Base-by-base conservation (phyloP, 768 basidiomycete genomes). In the Suillus subaureus region DNA sequence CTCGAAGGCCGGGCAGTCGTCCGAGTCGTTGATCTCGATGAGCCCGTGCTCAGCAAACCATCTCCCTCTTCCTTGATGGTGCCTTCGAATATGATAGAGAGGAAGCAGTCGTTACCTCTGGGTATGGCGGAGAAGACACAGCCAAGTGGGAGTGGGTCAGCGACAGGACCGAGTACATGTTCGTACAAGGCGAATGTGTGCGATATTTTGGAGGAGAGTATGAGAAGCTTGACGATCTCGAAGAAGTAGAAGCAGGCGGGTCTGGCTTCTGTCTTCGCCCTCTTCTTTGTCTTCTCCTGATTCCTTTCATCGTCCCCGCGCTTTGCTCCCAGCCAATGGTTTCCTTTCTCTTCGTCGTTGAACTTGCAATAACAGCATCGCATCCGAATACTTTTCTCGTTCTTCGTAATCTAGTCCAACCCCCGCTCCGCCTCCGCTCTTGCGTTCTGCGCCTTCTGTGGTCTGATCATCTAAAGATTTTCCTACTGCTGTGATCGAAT, bases 1-100 rank as follows among this genome's bases (percentile, higher is more conserved):
- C 79, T 95, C 70, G 92, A 94, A 67, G 94, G 94, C 57, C 90
- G 86, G 70, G 93, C 93, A 3, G 91, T 93, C 40, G 81, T 94
- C 67, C 80, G 83, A 52, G 86, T 94, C 61, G 92, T 95, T 70
- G 92, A 94, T 74, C 82, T 94, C 66, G 91, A 92, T 56, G 43
- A 43, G 67, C 11, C n/a, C 61, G 3, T 51, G 61, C 49, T 8
- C 15, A 51, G 16, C 26, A 51, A 51, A 51, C 15, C 26, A 3
- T 51, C 49, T 49, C 23, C 45, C 45, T 3, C 49, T 51, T 26
- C 51, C 26, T n/a, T 28, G 7, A 8, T 51, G 26, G 26, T 28
- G 15, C 49, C 49, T 51, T 51, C 7, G 49, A 26, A 3, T 28
- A 16, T 3, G 26, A 51, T 49, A 18, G 56, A 58, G 62, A 61